Conservation (phyloP, 805 yeast genomes). For the Danielia reshetovae region DNA sequence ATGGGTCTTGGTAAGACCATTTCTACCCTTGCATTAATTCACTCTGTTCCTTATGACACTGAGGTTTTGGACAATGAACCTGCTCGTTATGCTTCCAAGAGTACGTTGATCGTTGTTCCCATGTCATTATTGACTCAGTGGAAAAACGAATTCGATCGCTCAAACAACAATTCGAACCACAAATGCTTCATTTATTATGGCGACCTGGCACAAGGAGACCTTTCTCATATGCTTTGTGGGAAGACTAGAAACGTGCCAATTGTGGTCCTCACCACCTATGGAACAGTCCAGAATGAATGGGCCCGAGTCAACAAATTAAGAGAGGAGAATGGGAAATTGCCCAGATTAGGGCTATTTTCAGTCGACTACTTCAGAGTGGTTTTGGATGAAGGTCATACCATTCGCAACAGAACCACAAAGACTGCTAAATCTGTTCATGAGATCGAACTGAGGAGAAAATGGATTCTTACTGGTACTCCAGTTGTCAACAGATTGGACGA, state of each 20-base stretch:
- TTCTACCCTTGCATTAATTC: constrained; percentile 69
- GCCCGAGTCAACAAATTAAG: constrained; percentile 37
- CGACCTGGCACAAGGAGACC: constrained; percentile 47
- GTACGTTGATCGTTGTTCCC: constrained; percentile 82
- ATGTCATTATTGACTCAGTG: constrained; percentile 91
- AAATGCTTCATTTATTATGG: constrained; percentile 74
- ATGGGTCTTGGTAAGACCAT: constrained; percentile 97
- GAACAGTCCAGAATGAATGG: constrained; percentile 79
- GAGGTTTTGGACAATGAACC: constrained; percentile 10
- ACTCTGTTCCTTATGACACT: constrained; percentile 57
- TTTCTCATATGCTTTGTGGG: constrained; percentile 43
- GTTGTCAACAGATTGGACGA: constrained; percentile 87
- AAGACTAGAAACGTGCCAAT: constrained; percentile 49
- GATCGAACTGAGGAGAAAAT: constrained; percentile 59
- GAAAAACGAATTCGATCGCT: constrained; percentile 72
- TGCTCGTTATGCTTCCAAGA: constrained; percentile 54
- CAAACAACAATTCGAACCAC: constrained; percentile 43
- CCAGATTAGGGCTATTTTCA: constrained; percentile 57
- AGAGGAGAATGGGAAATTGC: constrained; percentile 23
- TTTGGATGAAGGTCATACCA: constrained; percentile 88
- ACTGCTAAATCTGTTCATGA: constrained; percentile 76
- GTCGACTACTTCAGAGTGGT: constrained; percentile 73
- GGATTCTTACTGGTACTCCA: constrained; percentile 94
- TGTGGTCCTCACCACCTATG: constrained; percentile 80
- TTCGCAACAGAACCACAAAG: constrained; percentile 72